Evolutionary conservation across 1,284 basidiomycete species (phyloP).

Genomic region (Fomitopsis schrenkii): DNA sequence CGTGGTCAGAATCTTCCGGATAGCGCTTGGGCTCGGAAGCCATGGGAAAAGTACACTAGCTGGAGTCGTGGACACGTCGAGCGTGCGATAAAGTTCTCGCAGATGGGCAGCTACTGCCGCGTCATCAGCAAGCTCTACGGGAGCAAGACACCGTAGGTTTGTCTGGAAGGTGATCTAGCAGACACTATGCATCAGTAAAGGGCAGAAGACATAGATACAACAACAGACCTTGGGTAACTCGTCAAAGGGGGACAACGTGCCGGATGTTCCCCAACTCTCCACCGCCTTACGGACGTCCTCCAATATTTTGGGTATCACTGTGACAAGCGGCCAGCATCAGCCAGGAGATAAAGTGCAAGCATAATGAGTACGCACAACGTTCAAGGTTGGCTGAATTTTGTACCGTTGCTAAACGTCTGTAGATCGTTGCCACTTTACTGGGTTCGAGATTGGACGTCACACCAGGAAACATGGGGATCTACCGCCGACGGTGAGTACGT

Average conservation of each 20-base stretch:
- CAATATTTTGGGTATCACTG: conserved; percentile 61
- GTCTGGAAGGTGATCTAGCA: conserved; percentile 65
- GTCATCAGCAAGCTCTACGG: conserved; percentile 65
- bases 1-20: conserved; percentile 63
- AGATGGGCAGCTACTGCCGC: conserved; percentile 52
- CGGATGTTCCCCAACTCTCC: conserved; percentile 56
- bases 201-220: conserved; percentile 7
- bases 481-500: conserved; percentile 7
- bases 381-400: conserved; percentile 57
- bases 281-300: conserved; percentile 57
- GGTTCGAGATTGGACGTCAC: conserved; percentile 66
- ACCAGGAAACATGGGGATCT: conserved; percentile 72
- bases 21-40: conserved; percentile 66
- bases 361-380: conserved; percentile 41
- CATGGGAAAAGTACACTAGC: conserved; percentile 67
- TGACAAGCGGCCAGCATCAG: not conserved
- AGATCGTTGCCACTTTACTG: conserved; percentile 55
- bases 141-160: conserved; percentile 61
- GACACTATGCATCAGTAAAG: not conserved
- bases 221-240: conserved; percentile 59
- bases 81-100: conserved; percentile 55
- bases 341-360: not conserved
- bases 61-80: conserved; percentile 67
- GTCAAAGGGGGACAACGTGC: conserved; percentile 65
- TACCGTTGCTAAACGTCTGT: conserved; percentile 58